Evolutionary conservation across 148 eudicot genomes (phyloP), one percentile per base, ranked within the genome.

Genomic region (Spergularia marina): DNA sequence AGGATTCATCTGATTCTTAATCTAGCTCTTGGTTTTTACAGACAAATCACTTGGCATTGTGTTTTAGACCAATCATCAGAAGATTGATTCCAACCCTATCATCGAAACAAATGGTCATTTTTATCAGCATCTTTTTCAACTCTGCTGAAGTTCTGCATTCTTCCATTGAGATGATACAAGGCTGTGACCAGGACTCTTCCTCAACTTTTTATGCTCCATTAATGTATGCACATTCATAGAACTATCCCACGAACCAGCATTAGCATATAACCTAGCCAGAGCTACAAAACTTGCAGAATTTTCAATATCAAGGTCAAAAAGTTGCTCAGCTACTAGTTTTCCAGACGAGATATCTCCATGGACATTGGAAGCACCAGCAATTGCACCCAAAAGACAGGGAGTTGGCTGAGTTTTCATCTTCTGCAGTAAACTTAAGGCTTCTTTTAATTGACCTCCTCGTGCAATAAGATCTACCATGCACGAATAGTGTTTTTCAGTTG

Each of bases 391-490:
- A 57, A 72, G 64, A 10, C 64, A 82, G 51, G 80, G 67, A 70
- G 70, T 79, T 10, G 81, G 79, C 30, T 73, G 72, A 64, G 79
- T 49, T 18, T 84, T 73, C 84, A 82, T 81, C 71, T 70, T 76
- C 71, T 76, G 74, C 66, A 79, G 60, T 53, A 84, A 11, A 58
- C 25, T 7, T 13, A 79, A 15, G 57, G 84, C 82, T 70, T 82
- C 87, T 44, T 82, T 81, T 53, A 84, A 65, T 23, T 64, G 44
- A 10, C 84, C 87, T 73, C 78, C 81, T 72, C 87, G 70, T 40
- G 87, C 82, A 53, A 72, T 51, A 36, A 84, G 63, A 82, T 84
- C 84, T 51, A 84, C 63, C 80, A 82, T 63, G 65, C 87, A 84
- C 20, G 87, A 69, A 76, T 70, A 82, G 73, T 84, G 87, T 17